Evolutionary conservation across 176 grass and related monocot species (phyloP), one percentile per base, ranked within the genome.

Genomic region (Themeda triandra): DNA sequence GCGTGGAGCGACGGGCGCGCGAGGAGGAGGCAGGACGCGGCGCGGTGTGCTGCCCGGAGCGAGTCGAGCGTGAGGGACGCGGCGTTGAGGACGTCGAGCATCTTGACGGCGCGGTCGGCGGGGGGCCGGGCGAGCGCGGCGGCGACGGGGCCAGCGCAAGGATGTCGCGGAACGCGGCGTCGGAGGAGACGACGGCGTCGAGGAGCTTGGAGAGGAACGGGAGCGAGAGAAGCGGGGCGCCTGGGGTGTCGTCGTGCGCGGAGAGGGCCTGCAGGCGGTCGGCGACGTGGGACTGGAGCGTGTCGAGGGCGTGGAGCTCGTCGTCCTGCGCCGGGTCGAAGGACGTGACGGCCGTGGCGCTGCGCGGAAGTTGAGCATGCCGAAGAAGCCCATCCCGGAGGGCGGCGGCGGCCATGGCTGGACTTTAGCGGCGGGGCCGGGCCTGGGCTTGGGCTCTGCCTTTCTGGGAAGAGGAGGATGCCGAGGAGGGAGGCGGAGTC

Each of bases 201-300:
- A 99, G 89, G 68, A 99, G 80, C 82, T 96, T 90, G 77, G 93
- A 92, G 69, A 99, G 91, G 87, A 99, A 96, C 1, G 89, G 78
- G 5, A 99, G 78, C 5, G 91, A 90, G 10, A 99, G 87, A 25
- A 82, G 18, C 10, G 73, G 72, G 8, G 46, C 17, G 8, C 21
- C 8, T 2, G 72, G 6, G 35, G 6, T 2, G 45, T 35, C 3
- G 70, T 25, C n/a, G n/a, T n/a, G 3, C 36, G 25, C 3, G 39
- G 42, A 10, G 25, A 44, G 14, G 12, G 70, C 13, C 1, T 42
- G 11, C 77, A 99, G 85, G 24, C 86, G 96, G 41, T 79, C 84
- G 69, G 91, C 86, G 78, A 99, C 93, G 84, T 92, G 83, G 18
- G 89, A 39, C 69, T 98, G 96, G 53, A 98, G 94, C 0, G 72